Base-by-base conservation (phyloP, 2,329 filamentous ascomycete genomes). In the Hypomyces rosellus region DNA sequence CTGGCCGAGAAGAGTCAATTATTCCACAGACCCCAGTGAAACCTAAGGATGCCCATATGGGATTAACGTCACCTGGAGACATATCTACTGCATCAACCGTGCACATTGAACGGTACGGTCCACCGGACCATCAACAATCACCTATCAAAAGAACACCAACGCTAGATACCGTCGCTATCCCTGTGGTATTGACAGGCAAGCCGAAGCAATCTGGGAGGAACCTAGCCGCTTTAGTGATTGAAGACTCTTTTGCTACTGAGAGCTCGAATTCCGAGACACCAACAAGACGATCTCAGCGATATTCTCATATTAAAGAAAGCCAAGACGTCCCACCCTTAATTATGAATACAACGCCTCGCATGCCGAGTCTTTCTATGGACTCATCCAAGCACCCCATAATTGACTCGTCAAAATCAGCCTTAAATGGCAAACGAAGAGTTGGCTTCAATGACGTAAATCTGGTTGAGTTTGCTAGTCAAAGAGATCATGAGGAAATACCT, bases 171-270 rank as follows among this genome's bases (percentile, higher is more conserved):
- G 54, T 58, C 4, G 51, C 45, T 4, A 20, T 14, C 11, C 59
- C 60, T 3, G 54, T 58, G 9, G 53, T 59, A 46, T 46, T 60
- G 5, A 50, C 56, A 2, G 63, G 60, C 3, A 55, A 57, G 37
- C 51, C 54, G 7, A 33, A 34, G 9, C 56, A 55, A 5, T 50
- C 57, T 0, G 58, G 57, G 33, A 60, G 55, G 4, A 25, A 56
- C 5, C 53, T 43, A 5, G 56, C 57, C 4, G 55, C 67, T 6
- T 54, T 71, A n/a, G 67, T 71, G 2, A 69, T 77, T 16, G 64
- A 74, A 46, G 74, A 77, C 50, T 75, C 74, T 8, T 75, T 68
- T 55, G 70, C 66, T 15, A 67, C 67, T 4, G 63, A 62, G n/a
- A 68, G 62, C 25, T 65, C 61, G 62, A 56, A 49, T 4, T 61